Base-by-base conservation (phyloP, 306 rosid species). In the Leucaena leucocephala region DNA sequence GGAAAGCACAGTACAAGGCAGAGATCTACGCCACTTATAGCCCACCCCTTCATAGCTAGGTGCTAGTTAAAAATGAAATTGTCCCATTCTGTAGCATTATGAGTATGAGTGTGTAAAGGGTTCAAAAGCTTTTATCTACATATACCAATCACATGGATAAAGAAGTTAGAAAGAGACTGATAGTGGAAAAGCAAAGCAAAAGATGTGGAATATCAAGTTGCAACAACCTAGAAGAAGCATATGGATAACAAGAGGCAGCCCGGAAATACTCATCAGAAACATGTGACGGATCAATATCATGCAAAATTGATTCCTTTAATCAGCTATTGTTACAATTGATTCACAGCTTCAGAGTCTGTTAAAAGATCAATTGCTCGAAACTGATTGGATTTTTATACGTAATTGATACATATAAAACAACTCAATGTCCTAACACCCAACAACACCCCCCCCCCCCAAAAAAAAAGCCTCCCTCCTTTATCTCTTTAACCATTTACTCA, bases 91-190 rank as follows among this genome's bases (percentile, higher is more conserved):
- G 45, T 36, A 44, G 6, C 38, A 34, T 38, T 27, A 17, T 58
- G 45, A 12, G 52, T 38, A 49, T 34, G 52, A 33, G 7, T 3
- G 14, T 27, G 16, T 34, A 10, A 40, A 49, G 19, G 64, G 42
- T 43, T 15, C 33, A 62, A 61, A 61, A 68, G n/a, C 35, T 66
- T 59, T 72, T 8, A 80, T 46, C 64, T 22, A 43, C 52, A n/a
- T 15, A 70, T 76, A 77, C 76, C 57, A 9, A 70, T 42, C 80
- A 80, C 80, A 78, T 73, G 81, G 57, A 67, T 71, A 78, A 66
- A n/a, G 45, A 66, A 52, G 82, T 78, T 50, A 43, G 71, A 85
- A 61, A 74, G 54, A 22, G 82, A 44, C 81, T 43, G 16, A 78
- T 50, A 66, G 36, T 33, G 69, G n/a, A 58, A 54, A 77, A 49